Base-by-base conservation (phyloP, 2,329 filamentous ascomycete genomes). In the Ophiocordyceps camponoti-saundersi region DNA sequence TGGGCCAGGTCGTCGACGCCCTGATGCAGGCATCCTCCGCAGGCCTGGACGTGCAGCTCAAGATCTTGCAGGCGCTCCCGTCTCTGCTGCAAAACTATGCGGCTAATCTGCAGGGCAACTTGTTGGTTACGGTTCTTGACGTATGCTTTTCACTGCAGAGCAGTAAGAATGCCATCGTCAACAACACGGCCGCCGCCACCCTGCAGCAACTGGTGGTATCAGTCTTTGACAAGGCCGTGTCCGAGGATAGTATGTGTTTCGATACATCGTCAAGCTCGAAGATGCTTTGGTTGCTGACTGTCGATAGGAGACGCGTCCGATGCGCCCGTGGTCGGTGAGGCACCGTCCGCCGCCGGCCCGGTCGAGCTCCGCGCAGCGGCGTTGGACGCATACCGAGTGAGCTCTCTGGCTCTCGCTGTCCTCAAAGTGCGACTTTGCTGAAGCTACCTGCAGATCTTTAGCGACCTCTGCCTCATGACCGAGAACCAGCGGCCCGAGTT, bases 161-260 rank as follows among this genome's bases (percentile, higher is more conserved):
- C 48, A 92, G 85, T 63, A 96, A 95, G 65, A 93, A 89, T 66
- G 79, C 82, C 23, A 88, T 94, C 46, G 88, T 98, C 55, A 93
- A 90, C 59, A 93, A 93, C 56, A 96, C 93, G 1, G 92, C 92
- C 11, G 87, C 90, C 23, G 92, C 92, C n/a, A 96, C 92, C 2
- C 69, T 98, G 47, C 90, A 95, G 63, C 92, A 96, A 62, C 75
- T 98, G 15, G 81, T 96, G 8, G 86, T 92, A 30, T 83, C 85
- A 1, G 84, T 95, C 0, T 96, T 95, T 63, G 92, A 96, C 60
- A 92, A 93, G 61, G 87, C 95, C 2, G 76, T 80, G 1, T 68
- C 69, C 6, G 88, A 95, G 67, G 88, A 95, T 60, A 80, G 80
- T 82, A 64, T 61, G 77, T 71, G 13, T 6, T 4, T 42, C 40